Evolutionary conservation across 2,329 filamentous ascomycete species (phyloP), one percentile per base, ranked within the genome.

Genomic region (Harringtonia aguacate): DNA sequence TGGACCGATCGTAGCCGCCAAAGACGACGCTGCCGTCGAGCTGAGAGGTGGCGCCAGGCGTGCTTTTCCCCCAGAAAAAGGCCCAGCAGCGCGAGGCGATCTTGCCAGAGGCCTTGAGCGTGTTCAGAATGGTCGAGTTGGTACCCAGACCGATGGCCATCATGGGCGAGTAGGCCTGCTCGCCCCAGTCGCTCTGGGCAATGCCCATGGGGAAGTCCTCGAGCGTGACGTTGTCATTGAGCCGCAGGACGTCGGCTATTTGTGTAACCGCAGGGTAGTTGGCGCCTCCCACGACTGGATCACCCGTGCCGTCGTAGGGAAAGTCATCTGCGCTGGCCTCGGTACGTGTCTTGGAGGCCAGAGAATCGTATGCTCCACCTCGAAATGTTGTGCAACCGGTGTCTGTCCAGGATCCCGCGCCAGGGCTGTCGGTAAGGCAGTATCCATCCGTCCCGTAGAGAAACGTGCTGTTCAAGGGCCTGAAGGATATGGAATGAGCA

Each of bases 61-160:
- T 54, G 20, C 50, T 50, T 13, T 52, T 46, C 15, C 58, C 60
- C 53, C 56, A 62, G 41, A 58, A 61, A n/a, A 58, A 52, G 21
- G 55, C 55, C 50, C 56, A 61, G 15, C 52, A 53, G 17, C 54
- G 54, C 28, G 55, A 55, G 7, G 50, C 48, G 43, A 61, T 61
- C 29, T 51, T 42, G 17, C 54, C 53, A 5, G 53, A 39, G 21
- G 44, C 30, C 35, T 52, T 46, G 13, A 62, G 53, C 13, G 47
- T 36, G 15, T 47, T 47, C 7, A 63, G 45, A 24, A 62, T 41
- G 2, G 58, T 56, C 24, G 59, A 63, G 39, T 61, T 57, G 8
- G 44, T 36, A 7, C 57, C 59, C 22, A 62, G 45, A 4, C 58
- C 58, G 18, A 58, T 14, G 20, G 40, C 50, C 33, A 48, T 52